A percentile compares a stretch with the other conserved stretches of the same genome.
Evolutionary conservation across 441 rosid genomes (phyloP).

Genomic region (Populus hybrid): DNA sequence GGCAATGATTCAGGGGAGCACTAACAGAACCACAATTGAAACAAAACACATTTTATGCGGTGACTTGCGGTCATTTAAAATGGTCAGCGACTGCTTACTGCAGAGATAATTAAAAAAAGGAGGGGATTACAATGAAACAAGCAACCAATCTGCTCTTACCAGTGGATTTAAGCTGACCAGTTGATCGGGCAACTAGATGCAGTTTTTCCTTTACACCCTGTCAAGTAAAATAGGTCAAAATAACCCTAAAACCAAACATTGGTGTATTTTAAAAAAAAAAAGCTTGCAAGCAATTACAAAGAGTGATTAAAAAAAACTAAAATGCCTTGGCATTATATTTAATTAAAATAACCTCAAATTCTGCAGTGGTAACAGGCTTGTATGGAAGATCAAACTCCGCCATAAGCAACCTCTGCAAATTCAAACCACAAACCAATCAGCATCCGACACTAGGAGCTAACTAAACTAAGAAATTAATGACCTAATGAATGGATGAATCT

Average conservation of each 20-base stretch:
- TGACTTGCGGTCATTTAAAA: neutral
- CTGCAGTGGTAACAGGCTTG: constrained; percentile 61
- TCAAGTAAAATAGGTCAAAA: constrained; percentile 7
- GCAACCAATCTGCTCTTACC: constrained; percentile 39
- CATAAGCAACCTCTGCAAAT: constrained; percentile 52
- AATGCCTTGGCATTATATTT: neutral
- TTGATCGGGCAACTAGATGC: constrained; percentile 70
- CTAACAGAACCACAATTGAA: neutral
- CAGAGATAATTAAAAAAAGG: too few relatives aligned
- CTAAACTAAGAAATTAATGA: constrained; percentile 1
- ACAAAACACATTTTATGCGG: neutral
- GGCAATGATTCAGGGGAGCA: neutral
- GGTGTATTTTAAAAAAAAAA: neutral
- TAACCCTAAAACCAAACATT: neutral
- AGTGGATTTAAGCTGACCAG: constrained; percentile 32
- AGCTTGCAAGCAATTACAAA: neutral
- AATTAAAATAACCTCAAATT: constrained; percentile 59
- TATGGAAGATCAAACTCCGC: constrained; percentile 72
- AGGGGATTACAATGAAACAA: neutral
- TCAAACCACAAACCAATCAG: neutral
- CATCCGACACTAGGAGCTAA: constrained; percentile 6
- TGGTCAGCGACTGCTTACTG: neutral
- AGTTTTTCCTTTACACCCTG: constrained; percentile 72
- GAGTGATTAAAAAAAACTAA: neutral
- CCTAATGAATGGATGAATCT: neutral